Percentiles rank a stretch among this genome's conserved stretches.
These are phyloP conservation scores for Penicillium brevicompactum DNA, from an alignment of 2,329 filamentous ascomycete species.

Conservation along the genomic window DNA sequence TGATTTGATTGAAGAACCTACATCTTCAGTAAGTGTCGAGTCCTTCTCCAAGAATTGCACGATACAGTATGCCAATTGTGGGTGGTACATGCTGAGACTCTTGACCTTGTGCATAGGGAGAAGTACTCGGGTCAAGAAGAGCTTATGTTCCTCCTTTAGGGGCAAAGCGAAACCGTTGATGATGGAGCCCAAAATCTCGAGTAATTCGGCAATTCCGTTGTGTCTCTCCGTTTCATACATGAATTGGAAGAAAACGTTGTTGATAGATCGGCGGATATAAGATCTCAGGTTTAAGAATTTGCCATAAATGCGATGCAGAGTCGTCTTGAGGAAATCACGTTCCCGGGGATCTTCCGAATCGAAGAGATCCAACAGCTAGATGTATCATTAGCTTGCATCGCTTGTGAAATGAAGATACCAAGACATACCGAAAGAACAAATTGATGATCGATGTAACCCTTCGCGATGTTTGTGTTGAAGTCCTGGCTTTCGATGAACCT, in stretches of 20 bases:
- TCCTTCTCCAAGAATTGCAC: slow-evolving; percentile 99
- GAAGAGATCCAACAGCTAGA: slow-evolving; percentile 87
- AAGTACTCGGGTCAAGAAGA: slow-evolving; percentile 91
- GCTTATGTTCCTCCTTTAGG: slow-evolving; percentile 97
- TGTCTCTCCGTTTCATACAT: slow-evolving; percentile 98
- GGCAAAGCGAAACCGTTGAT: slow-evolving; percentile 98
- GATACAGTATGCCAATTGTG: slow-evolving; percentile 96
- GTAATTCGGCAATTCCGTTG: slow-evolving; percentile 93
- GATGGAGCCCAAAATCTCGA: slow-evolving; percentile 96
- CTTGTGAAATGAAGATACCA: not conserved
- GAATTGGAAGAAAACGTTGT: slow-evolving; percentile 99
- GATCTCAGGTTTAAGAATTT: slow-evolving; percentile 98
- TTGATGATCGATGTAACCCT: slow-evolving; percentile 96
- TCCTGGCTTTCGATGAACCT: slow-evolving; percentile 99
- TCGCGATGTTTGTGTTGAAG: slow-evolving; percentile 99
- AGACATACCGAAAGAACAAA: slow-evolving; percentile 76
- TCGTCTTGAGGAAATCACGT: slow-evolving; percentile 97
- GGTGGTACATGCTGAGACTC: slow-evolving; percentile 99
- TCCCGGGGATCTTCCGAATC: slow-evolving; percentile 97
- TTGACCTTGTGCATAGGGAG: slow-evolving; percentile 97
- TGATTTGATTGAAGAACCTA: slow-evolving; percentile 44
- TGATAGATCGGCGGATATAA: slow-evolving; percentile 97
- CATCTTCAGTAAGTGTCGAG: slow-evolving; percentile 93
- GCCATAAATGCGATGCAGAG: slow-evolving; percentile 94
- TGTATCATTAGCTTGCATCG: slow-evolving; percentile 11